phyloP scores from a whole-genome alignment of 495 filamentous ascomycete species.

The Tuber magnatum region DNA sequence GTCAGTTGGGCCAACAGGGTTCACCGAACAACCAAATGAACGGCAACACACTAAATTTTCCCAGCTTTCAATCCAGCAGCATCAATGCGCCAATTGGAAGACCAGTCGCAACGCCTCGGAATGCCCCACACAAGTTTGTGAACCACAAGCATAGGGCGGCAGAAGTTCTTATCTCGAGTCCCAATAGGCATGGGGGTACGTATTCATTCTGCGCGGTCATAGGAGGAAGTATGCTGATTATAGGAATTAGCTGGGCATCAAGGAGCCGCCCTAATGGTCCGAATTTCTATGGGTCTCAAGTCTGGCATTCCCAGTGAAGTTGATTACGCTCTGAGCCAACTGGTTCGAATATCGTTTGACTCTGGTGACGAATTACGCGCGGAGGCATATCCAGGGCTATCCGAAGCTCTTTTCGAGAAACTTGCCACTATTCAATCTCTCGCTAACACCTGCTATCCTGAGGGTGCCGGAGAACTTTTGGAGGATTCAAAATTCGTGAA shows the following conservation, averaged over 20 bases:
- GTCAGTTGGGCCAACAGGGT: constrained; percentile 30
- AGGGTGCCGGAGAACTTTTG: constrained; percentile 59
- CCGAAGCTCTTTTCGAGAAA: constrained; percentile 80
- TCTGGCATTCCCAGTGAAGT: constrained; percentile 75
- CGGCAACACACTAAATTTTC: constrained; percentile 26
- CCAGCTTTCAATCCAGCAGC: constrained; percentile 28
- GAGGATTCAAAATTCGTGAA: constrained; percentile 66
- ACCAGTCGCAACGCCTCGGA: constrained; percentile 37
- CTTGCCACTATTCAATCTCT: constrained; percentile 70
- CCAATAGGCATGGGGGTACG: constrained; percentile 36
- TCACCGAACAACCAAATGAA: constrained; percentile 31
- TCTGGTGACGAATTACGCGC: constrained; percentile 93
- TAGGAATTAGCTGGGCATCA: constrained; percentile 33
- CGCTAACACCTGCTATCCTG: constrained; percentile 50
- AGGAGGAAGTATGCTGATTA: constrained; percentile 13
- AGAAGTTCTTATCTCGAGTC: constrained; percentile 26
- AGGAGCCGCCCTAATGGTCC: constrained; percentile 33
- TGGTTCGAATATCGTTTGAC: constrained; percentile 93
- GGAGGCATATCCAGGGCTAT: constrained; percentile 80
- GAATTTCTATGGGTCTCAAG: constrained; percentile 55
- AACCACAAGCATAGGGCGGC: constrained; percentile 32
- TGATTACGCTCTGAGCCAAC: constrained; percentile 78
- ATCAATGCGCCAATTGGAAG: constrained; percentile 33
- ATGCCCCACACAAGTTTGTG: constrained; percentile 35
- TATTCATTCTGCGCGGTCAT: constrained; percentile 11